phyloP scores from a whole-genome alignment of 2,329 filamentous ascomycete genomes.

The Podosphaera fusca region DNA sequence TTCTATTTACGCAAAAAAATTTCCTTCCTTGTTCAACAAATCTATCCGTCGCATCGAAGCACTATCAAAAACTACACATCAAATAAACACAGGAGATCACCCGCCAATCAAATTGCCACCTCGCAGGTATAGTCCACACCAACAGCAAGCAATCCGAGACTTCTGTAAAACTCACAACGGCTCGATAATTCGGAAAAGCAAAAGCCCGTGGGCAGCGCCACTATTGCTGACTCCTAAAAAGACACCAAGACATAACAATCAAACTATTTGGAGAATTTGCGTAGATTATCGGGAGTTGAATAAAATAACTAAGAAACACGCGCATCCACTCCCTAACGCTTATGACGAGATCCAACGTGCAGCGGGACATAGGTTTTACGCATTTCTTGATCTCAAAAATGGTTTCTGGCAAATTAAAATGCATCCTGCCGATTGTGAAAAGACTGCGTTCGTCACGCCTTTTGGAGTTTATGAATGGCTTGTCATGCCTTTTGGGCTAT shows the following conservation, averaged over 20 bases:
- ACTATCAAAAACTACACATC: not conserved
- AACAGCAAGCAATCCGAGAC: not conserved
- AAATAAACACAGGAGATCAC: not conserved
- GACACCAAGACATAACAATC: not conserved
- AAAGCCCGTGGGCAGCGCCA: not conserved
- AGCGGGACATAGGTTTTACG: not conserved
- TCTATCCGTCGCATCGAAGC: not conserved
- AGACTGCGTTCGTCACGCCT: not conserved
- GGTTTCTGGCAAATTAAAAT: not conserved
- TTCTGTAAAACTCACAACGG: not conserved
- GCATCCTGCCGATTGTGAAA: not conserved
- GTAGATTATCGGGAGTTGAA: not conserved
- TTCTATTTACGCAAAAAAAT: too few species aligned
- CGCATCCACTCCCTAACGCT: not conserved
- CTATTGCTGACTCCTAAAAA: not conserved
- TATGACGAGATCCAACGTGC: not conserved
- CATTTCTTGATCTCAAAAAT: not conserved
- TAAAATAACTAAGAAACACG: not conserved
- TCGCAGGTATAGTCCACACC: not conserved
- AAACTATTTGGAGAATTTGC: not conserved
- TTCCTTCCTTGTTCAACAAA: too few species aligned
- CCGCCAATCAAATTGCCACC: not conserved
- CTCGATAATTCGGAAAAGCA: not conserved
- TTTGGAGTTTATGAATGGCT: not conserved
- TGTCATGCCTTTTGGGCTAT: not conserved